Percentiles rank a stretch among this genome's conserved stretches.
These are phyloP conservation scores for Cylindrotheca closterium DNA, from an alignment of 108 stramenopile genomes.

Conservation along the genomic window DNA sequence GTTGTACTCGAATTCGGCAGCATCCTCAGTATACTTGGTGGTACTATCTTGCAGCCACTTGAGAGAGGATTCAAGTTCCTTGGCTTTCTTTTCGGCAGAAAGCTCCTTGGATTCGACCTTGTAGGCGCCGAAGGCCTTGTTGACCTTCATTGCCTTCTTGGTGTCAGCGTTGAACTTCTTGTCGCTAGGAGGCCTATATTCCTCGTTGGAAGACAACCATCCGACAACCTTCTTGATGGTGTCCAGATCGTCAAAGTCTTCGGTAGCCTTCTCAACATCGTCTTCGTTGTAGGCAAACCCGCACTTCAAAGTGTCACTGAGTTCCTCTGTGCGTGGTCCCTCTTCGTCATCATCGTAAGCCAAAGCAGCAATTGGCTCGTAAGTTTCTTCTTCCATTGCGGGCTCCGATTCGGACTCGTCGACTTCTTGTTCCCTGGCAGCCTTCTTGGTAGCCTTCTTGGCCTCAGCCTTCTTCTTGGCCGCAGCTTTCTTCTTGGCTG, in stretches of 20 bases:
- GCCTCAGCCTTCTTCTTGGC: too few species aligned
- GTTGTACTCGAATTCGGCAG: slow-evolving; percentile 25
- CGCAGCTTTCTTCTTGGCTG: too few species aligned
- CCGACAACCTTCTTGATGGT: slow-evolving; percentile 33
- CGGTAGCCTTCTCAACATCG: not conserved
- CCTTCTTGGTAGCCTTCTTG: too few species aligned
- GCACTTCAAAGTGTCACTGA: slow-evolving; percentile 28
- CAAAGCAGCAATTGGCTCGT: not conserved
- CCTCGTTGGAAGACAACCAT: slow-evolving; percentile 37
- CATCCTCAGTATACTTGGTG: slow-evolving; percentile 9
- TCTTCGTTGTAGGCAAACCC: slow-evolving; percentile 17
- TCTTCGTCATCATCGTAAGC: not conserved
- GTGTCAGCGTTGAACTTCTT: slow-evolving; percentile 25
- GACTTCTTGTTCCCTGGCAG: too few species aligned
- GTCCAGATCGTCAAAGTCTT: slow-evolving; percentile 2
- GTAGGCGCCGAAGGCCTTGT: slow-evolving; percentile 14
- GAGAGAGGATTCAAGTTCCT: slow-evolving; percentile 27
- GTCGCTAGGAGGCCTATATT: slow-evolving; percentile 22
- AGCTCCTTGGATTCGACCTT: slow-evolving; percentile 9
- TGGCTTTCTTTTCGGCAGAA: slow-evolving; percentile 29
- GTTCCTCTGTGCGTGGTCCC: not conserved
- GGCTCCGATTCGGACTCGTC: too few species aligned
- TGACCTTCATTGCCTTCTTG: slow-evolving; percentile 38
- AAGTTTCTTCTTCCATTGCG: too few species aligned
- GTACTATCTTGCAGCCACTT: slow-evolving; percentile 36